A percentile compares a stretch with the other conserved stretches of the same genome.
Conservation (phyloP, 2,329 filamentous ascomycete species). For the Annulohypoxylon truncatum region DNA sequence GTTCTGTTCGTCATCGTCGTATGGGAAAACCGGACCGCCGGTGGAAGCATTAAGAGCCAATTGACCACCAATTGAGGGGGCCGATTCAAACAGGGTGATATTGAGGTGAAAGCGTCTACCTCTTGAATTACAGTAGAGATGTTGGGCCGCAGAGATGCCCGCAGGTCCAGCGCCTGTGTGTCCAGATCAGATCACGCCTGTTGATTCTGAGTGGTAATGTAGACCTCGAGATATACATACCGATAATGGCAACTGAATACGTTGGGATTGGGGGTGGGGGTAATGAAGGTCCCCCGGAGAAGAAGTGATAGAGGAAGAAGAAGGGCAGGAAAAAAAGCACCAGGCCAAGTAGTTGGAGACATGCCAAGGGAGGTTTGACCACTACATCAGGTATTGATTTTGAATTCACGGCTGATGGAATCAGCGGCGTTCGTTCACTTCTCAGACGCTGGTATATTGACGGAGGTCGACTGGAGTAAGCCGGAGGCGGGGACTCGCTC, state of each 20-base stretch:
- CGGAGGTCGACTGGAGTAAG: constrained; percentile 19
- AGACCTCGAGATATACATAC: constrained; percentile 30
- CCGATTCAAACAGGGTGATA: constrained; percentile 43
- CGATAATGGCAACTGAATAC: constrained; percentile 43
- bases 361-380: background rate
- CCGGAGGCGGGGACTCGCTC: constrained; percentile 30
- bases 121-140: constrained; percentile 29
- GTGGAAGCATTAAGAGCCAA: constrained; percentile 38
- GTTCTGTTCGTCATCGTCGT: constrained; percentile 36
- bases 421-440: constrained; percentile 22
- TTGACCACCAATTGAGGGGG: constrained; percentile 39
- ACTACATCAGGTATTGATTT: background rate
- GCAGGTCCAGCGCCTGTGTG: constrained; percentile 44
- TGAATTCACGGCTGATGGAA: background rate
- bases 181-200: constrained; percentile 13
- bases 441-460: background rate
- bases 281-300: background rate
- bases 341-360: background rate
- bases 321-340: background rate
- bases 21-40: constrained; percentile 36
- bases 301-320: background rate
- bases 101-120: constrained; percentile 27
- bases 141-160: constrained; percentile 43
- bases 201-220: background rate
- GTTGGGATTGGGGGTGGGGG: constrained; percentile 9